A percentile compares a stretch with the other conserved stretches of the same genome.
phyloP scores from a whole-genome alignment of 176 grass and related monocot species.

The Saccharum officinarum region DNA sequence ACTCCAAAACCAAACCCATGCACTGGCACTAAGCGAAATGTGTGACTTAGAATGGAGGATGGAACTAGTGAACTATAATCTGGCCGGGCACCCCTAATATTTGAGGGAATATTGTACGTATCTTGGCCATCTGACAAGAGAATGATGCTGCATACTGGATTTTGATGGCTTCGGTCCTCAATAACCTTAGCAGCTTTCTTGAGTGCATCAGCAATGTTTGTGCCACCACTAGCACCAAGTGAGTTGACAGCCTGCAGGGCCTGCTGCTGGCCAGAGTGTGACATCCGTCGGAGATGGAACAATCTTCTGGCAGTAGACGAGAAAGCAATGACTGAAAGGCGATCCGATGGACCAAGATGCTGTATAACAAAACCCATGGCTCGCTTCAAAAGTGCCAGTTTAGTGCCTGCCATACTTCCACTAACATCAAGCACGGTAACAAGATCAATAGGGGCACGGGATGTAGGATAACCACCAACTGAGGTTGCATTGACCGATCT shows the following conservation, averaged over 20 bases:
- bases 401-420: conserved; percentile 96
- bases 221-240: conserved; percentile 80
- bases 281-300: conserved; percentile 81
- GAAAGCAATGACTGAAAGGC: conserved; percentile 92
- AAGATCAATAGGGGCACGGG: conserved; percentile 83
- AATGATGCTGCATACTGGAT: conserved; percentile 93
- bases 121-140: conserved; percentile 97
- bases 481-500: conserved; percentile 39
- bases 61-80: conserved; percentile 78
- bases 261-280: conserved; percentile 72
- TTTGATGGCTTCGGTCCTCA: conserved; percentile 70
- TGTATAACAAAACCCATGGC: conserved; percentile 99
- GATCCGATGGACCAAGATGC: conserved; percentile 82
- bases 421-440: conserved; percentile 96
- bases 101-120: conserved; percentile 82
- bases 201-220: conserved; percentile 87
- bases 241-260: conserved; percentile 87
- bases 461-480: conserved; percentile 35
- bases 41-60: conserved; percentile 53
- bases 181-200: conserved; percentile 87
- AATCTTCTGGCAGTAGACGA: conserved; percentile 77
- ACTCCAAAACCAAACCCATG: conserved; percentile 92
- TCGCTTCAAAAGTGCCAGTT: conserved; percentile 86
- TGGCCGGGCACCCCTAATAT: conserved; percentile 46
- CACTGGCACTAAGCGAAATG: conserved; percentile 48